Conservation (phyloP, 2,329 filamentous ascomycete species). For the Penicillium sp. region DNA sequence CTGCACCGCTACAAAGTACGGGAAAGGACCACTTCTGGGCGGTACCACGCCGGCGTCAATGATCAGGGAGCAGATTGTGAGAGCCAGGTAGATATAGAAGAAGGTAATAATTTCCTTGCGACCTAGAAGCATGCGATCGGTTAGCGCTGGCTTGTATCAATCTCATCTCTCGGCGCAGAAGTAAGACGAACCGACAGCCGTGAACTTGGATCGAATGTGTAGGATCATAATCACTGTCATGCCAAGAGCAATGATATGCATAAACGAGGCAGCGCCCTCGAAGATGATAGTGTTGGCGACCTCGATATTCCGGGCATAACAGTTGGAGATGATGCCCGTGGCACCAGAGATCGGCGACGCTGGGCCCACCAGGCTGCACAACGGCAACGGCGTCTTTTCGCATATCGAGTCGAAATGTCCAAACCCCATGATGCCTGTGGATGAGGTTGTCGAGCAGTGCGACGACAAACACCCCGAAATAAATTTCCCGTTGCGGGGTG, state of each 20-base stretch:
- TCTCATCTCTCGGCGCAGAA: not conserved
- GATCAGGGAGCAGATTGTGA: conserved; percentile 84
- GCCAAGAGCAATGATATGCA: conserved; percentile 84
- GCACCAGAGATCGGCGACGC: conserved; percentile 62
- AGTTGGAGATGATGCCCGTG: conserved; percentile 81
- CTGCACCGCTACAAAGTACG: conserved; percentile 89
- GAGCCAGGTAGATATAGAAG: conserved; percentile 94
- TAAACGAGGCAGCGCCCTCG: conserved; percentile 83
- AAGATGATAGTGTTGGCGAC: conserved; percentile 99
- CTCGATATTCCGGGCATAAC: conserved; percentile 93
- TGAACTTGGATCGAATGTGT: conserved; percentile 96
- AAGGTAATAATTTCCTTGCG: conserved; percentile 78
- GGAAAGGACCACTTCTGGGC: conserved; percentile 75
- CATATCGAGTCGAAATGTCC: conserved; percentile 90
- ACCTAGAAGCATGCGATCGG: conserved; percentile 43
- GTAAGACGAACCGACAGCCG: conserved; percentile 75
- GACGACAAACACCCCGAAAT: conserved; percentile 15
- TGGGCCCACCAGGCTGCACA: conserved; percentile 83
- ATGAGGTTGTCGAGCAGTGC: conserved; percentile 11
- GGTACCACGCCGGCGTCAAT: conserved; percentile 92
- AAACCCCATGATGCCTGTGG: conserved; percentile 70
- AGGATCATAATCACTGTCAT: conserved; percentile 99
- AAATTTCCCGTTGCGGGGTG: conserved; percentile 24
- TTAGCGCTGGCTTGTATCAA: conserved; percentile 11
- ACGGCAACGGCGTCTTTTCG: conserved; percentile 76